Conservation (phyloP, 169 alveolate species). For the Cryptosporidium viatorum region DNA sequence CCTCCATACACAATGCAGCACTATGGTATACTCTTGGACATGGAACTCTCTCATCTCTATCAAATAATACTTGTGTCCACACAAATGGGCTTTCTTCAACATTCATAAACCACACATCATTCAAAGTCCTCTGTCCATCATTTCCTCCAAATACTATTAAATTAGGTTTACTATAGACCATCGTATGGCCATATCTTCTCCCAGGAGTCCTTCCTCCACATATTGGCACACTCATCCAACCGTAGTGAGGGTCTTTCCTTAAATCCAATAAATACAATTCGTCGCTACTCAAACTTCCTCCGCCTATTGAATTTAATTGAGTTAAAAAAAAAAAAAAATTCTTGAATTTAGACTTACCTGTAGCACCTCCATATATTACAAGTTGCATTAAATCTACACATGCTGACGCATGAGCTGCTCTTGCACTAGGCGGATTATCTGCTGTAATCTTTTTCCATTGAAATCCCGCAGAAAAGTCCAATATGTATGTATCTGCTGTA, state of each 20-base stretch:
- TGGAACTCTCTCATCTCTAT: conserved; percentile 88
- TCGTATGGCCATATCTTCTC: conserved; percentile 98
- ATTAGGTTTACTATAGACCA: conserved; percentile 96
- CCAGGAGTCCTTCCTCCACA: conserved; percentile 97
- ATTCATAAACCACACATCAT: conserved; percentile 97
- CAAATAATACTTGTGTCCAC: conserved; percentile 92
- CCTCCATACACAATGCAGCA: conserved; percentile 91
- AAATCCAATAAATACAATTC: conserved; percentile 95
- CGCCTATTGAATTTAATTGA: conserved; percentile 75
- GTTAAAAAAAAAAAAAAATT: background rate
- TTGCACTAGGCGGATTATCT: conserved; percentile 94
- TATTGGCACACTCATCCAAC: conserved; percentile 98
- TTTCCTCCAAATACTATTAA: conserved; percentile 98
- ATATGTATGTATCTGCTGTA: conserved; percentile 95
- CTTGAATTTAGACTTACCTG: conserved; percentile 85
- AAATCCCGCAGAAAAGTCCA: conserved; percentile 87
- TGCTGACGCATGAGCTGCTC: conserved; percentile 99
- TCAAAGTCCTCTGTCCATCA: conserved; percentile 94
- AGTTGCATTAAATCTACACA: conserved; percentile 94
- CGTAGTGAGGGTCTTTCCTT: conserved; percentile 91
- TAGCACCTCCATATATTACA: conserved; percentile 99
- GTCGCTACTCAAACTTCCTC: conserved; percentile 97
- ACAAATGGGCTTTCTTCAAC: conserved; percentile 97
- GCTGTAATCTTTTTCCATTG: conserved; percentile 90
- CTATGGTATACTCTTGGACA: conserved; percentile 96